These are phyloP conservation scores for Chloranthus sessilifolius DNA, from an alignment of 164 flowering plant genomes.

Conservation along the genomic window DNA sequence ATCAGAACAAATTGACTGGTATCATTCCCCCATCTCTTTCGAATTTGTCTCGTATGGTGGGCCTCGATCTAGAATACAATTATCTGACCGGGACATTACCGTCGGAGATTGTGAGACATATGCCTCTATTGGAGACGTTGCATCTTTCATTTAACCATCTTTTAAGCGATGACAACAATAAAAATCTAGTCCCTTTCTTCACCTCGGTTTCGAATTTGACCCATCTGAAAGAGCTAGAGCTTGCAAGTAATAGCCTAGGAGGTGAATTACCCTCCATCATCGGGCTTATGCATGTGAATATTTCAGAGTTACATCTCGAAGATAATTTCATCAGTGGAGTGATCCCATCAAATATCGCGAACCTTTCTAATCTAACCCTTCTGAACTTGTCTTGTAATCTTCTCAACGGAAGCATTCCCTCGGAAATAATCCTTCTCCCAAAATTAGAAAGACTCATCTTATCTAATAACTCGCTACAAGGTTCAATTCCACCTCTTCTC, in stretches of 20 bases:
- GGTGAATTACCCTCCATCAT: constrained; percentile 36
- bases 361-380: constrained; percentile 22
- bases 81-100: constrained; percentile 39
- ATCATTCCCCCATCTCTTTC: constrained; percentile 33
- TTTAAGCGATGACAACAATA: constrained; percentile 39
- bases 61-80: constrained; percentile 43
- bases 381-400: constrained; percentile 47
- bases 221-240: constrained; percentile 32
- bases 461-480: constrained; percentile 22
- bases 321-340: constrained; percentile 41
- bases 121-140: constrained; percentile 16
- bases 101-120: constrained; percentile 19
- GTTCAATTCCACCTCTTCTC: constrained; percentile 20
- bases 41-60: constrained; percentile 26
- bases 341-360: constrained; percentile 33
- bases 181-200: constrained; percentile 46
- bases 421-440: constrained; percentile 30
- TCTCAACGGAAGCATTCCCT: constrained; percentile 43
- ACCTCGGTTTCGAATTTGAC: constrained; percentile 35
- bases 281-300: constrained; percentile 19
- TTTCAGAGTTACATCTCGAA: constrained; percentile 23
- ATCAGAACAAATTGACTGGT: constrained; percentile 39
- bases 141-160: constrained; percentile 44
- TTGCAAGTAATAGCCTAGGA: constrained; percentile 42
- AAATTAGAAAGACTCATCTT: constrained; percentile 24